Percentiles rank a stretch among this genome's conserved stretches.
Evolutionary conservation across 352 stramenopile species (phyloP).

Genomic region (Globisporangium polare): DNA sequence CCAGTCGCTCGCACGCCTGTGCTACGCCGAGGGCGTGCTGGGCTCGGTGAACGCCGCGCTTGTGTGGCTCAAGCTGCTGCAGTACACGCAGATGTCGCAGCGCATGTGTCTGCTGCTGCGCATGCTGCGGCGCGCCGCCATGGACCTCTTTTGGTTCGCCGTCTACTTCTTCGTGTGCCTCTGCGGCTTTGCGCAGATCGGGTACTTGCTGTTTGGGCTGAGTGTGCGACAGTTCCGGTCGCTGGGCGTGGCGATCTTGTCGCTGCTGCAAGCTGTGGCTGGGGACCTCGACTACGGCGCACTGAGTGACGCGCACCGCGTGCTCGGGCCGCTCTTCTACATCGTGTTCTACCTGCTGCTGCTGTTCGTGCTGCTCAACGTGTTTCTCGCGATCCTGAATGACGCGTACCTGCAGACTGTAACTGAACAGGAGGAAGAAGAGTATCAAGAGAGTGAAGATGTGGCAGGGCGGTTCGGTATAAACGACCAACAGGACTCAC

Average conservation of each 20-base stretch:
- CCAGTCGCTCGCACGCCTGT: constrained; percentile 29
- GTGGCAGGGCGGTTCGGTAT: constrained; percentile 1
- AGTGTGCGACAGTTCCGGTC: constrained; percentile 52
- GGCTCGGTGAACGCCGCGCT: constrained; percentile 43
- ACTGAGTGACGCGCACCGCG: constrained; percentile 36
- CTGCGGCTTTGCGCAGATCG: constrained; percentile 61
- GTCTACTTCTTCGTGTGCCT: constrained; percentile 56
- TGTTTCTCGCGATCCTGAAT: constrained; percentile 73
- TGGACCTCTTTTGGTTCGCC: constrained; percentile 58
- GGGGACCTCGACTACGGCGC: constrained; percentile 51
- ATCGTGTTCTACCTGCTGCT: constrained; percentile 68
- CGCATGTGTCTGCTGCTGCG: constrained; percentile 56
- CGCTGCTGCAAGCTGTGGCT: constrained; percentile 54
- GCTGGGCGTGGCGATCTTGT: constrained; percentile 43
- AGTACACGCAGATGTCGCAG: constrained; percentile 67
- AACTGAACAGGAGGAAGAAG: constrained; percentile 59
- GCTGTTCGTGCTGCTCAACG: constrained; percentile 65
- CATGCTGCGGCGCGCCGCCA: constrained; percentile 41
- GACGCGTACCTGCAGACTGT: constrained; percentile 71
- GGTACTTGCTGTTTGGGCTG: constrained; percentile 56
- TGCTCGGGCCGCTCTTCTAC: constrained; percentile 65
- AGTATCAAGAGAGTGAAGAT: constrained; percentile 30
- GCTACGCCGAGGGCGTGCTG: constrained; percentile 38
- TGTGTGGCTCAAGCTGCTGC: constrained; percentile 61
- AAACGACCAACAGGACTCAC: constrained; percentile 2